A percentile compares a stretch with the other conserved stretches of the same genome.
These are phyloP conservation scores for Hypoxylon intermedium DNA, from an alignment of 495 filamentous ascomycete species.

Conservation along the genomic window DNA sequence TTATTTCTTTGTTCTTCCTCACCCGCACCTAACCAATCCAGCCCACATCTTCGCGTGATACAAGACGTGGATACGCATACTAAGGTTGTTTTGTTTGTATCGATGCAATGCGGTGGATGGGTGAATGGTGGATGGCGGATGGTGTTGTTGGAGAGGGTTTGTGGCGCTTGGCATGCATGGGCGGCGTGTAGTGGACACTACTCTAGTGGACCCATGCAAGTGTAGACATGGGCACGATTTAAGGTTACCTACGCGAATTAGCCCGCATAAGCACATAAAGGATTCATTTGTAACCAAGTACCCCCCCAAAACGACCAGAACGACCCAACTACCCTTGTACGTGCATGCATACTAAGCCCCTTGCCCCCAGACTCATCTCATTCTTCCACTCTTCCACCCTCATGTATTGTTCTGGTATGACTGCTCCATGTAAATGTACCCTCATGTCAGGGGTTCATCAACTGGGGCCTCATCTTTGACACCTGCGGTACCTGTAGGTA, in stretches of 20 bases:
- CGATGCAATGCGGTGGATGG: conserved; percentile 4
- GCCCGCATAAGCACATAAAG: conserved; percentile 1
- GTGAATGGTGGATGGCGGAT: not conserved
- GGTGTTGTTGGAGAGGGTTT: conserved; percentile 19
- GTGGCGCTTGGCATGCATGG: not conserved
- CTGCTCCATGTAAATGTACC: conserved; percentile 11
- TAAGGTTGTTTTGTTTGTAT: conserved; percentile 37
- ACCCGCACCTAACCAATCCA: conserved; percentile 30
- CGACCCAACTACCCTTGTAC: not conserved
- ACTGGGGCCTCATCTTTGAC: conserved; percentile 19
- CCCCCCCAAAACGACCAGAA: not conserved
- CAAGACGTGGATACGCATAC: conserved; percentile 13
- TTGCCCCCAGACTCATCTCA: conserved; percentile 15
- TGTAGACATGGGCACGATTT: conserved; percentile 13
- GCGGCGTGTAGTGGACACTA: not conserved
- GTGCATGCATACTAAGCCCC: conserved; percentile 2
- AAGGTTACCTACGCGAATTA: conserved; percentile 25
- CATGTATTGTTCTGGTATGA: not conserved
- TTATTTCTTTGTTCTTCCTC: conserved; percentile 25
- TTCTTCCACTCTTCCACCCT: conserved; percentile 10
- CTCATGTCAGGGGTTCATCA: conserved; percentile 25
- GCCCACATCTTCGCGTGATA: conserved; percentile 2
- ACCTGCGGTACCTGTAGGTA: conserved; percentile 31
- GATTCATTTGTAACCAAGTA: not conserved
- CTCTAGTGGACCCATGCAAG: too few species aligned